These are phyloP conservation scores for Fusarium verrucosum DNA, from an alignment of 2,329 filamentous ascomycete species.

Conservation along the genomic window DNA sequence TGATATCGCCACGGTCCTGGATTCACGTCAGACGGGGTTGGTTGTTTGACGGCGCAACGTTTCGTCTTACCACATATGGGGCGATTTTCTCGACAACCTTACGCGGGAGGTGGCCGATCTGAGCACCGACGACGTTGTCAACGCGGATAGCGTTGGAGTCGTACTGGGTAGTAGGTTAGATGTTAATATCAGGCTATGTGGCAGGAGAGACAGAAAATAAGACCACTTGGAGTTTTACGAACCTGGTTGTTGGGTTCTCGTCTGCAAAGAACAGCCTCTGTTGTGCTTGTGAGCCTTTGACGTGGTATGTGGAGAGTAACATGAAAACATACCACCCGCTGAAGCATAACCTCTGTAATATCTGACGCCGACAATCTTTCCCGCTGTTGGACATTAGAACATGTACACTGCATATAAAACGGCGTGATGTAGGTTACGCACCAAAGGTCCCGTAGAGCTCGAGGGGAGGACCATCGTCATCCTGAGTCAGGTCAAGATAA, in stretches of 20 bases:
- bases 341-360: conserved; percentile 73
- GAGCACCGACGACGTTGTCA: conserved; percentile 76
- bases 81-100: conserved; percentile 75
- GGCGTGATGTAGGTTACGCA: conserved; percentile 38
- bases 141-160: conserved; percentile 82
- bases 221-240: conserved; percentile 31
- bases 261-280: conserved; percentile 66
- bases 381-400: conserved; percentile 47
- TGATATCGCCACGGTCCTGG: conserved; percentile 66
- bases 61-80: conserved; percentile 68
- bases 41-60: background rate
- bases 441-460: conserved; percentile 61
- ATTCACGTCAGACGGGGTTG: conserved; percentile 37
- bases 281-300: conserved; percentile 11
- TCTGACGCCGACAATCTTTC: conserved; percentile 61
- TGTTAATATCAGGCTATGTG: background rate
- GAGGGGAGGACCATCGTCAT: conserved; percentile 51
- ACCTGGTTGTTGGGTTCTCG: conserved; percentile 73
- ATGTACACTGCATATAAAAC: background rate
- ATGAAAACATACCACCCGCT: conserved; percentile 55
- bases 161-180: conserved; percentile 53
- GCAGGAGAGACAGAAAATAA: conserved; percentile 3
- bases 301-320: background rate
- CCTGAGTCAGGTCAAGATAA: conserved; percentile 56
- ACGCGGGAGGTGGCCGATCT: conserved; percentile 82